Conservation (phyloP, 768 basidiomycete species). For the Hypholoma sublateritium region DNA sequence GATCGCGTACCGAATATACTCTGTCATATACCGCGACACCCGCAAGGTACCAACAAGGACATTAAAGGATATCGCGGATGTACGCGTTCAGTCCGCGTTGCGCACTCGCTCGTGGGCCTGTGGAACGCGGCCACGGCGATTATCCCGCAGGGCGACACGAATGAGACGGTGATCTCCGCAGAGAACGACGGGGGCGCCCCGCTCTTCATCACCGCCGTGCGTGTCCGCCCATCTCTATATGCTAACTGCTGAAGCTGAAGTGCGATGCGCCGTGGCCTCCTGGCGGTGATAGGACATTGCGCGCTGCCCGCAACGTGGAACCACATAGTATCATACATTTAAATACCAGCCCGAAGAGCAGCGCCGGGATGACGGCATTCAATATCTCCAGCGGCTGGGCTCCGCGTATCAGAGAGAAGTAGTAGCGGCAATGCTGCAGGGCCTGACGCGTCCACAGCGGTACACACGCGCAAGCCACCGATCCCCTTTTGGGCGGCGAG, state of each 20-base stretch:
- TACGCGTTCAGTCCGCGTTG: background rate
- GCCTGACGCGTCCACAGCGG: too few species aligned
- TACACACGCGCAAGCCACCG: too few species aligned
- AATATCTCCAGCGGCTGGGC: too few species aligned
- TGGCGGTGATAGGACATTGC: too few species aligned
- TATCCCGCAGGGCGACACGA: background rate
- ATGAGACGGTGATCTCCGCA: background rate
- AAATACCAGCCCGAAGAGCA: too few species aligned
- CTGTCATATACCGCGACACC: background rate
- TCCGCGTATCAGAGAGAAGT: too few species aligned
- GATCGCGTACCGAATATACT: background rate
- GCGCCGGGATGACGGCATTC: too few species aligned
- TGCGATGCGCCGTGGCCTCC: background rate
- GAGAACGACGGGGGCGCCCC: background rate
- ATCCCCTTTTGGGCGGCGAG: too few species aligned
- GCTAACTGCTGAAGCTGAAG: background rate
- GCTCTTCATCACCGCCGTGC: background rate
- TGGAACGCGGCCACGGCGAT: background rate
- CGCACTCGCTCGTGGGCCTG: background rate
- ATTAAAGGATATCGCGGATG: background rate
- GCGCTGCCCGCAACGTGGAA: too few species aligned
- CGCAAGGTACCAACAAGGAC: background rate
- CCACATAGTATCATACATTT: too few species aligned
- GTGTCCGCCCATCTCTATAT: background rate
- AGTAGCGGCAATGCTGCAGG: too few species aligned